phyloP scores from a whole-genome alignment of 2,329 filamentous ascomycete genomes.

The Parastagonospora avenae region DNA sequence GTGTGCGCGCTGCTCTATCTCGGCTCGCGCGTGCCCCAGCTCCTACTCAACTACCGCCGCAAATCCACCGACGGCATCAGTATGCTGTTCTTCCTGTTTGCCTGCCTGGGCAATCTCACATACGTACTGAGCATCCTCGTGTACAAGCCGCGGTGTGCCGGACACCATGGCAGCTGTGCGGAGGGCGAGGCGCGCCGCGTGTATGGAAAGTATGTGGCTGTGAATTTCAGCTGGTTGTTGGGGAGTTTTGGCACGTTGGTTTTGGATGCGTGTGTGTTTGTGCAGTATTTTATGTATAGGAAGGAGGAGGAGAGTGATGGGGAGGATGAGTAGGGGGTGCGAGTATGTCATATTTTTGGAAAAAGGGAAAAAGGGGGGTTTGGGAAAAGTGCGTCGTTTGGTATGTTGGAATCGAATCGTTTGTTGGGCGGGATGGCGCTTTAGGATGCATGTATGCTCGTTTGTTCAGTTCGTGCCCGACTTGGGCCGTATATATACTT shows the following conservation, averaged over 20 bases:
- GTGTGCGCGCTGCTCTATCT: constrained; percentile 89
- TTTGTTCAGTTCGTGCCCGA: too few species aligned
- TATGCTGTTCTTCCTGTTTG: constrained; percentile 94
- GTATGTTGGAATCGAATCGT: too few species aligned
- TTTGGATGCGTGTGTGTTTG: constrained; percentile 84
- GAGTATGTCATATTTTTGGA: too few species aligned
- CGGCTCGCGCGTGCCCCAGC: constrained; percentile 84
- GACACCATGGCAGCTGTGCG: constrained; percentile 55
- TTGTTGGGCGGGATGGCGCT: too few species aligned
- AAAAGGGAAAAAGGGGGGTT: too few species aligned
- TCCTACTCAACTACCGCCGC: constrained; percentile 88
- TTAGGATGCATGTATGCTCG: too few species aligned
- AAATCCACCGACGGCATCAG: constrained; percentile 94
- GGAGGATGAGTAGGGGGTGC: constrained; percentile 28
- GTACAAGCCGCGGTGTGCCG: constrained; percentile 74
- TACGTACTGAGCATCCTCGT: constrained; percentile 92
- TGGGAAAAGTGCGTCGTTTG: too few species aligned
- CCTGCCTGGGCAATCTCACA: constrained; percentile 91
- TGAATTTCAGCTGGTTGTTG: constrained; percentile 89
- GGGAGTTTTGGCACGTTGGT: constrained; percentile 88
- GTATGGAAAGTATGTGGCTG: constrained; percentile 82
- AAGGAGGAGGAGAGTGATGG: constrained; percentile 49
- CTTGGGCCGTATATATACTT: too few species aligned
- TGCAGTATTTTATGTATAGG: constrained; percentile 88
- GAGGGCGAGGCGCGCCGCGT: constrained; percentile 68